These are phyloP conservation scores for Curvularia lunata DNA, from an alignment of 2,329 filamentous ascomycete species.

Conservation along the genomic window DNA sequence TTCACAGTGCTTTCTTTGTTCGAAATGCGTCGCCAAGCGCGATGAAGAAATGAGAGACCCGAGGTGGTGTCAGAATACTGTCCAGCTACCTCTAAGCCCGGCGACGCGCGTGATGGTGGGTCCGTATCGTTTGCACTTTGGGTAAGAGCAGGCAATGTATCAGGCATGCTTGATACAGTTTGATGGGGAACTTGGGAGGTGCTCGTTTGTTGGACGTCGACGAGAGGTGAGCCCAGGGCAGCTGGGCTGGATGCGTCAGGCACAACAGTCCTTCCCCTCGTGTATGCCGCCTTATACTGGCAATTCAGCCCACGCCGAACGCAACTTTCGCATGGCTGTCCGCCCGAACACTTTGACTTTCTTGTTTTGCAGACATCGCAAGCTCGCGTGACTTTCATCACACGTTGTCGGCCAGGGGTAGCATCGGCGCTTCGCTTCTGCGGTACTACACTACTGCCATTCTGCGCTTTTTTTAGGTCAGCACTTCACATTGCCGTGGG, in stretches of 20 bases:
- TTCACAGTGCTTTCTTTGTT: slow-evolving; percentile 57
- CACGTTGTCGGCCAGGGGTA: slow-evolving; percentile 11
- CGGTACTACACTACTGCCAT: slow-evolving; percentile 12
- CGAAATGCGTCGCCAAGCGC: slow-evolving; percentile 71
- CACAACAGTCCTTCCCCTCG: slow-evolving; percentile 33
- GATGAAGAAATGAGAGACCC: slow-evolving; percentile 64
- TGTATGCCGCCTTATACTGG: slow-evolving; percentile 35
- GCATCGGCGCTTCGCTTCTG: slow-evolving; percentile 20
- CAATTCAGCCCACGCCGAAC: slow-evolving; percentile 24
- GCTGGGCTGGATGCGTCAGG: slow-evolving; percentile 16
- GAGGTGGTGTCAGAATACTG: slow-evolving; percentile 64
- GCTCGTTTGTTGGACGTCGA: neutral
- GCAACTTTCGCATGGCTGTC: slow-evolving; percentile 37
- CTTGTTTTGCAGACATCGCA: slow-evolving; percentile 42
- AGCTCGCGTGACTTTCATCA: slow-evolving; percentile 37
- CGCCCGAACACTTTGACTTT: slow-evolving; percentile 40
- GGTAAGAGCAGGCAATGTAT: neutral
- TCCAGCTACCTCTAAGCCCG: slow-evolving; percentile 60
- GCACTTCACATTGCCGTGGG: neutral
- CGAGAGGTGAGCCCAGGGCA: neutral
- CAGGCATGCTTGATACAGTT: neutral
- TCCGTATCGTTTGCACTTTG: slow-evolving; percentile 7
- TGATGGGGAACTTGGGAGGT: neutral
- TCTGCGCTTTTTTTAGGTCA: neutral
- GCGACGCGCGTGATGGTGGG: slow-evolving; percentile 47